Base-by-base conservation (phyloP, 805 yeast genomes). In the Barnettozyma siamensis region DNA sequence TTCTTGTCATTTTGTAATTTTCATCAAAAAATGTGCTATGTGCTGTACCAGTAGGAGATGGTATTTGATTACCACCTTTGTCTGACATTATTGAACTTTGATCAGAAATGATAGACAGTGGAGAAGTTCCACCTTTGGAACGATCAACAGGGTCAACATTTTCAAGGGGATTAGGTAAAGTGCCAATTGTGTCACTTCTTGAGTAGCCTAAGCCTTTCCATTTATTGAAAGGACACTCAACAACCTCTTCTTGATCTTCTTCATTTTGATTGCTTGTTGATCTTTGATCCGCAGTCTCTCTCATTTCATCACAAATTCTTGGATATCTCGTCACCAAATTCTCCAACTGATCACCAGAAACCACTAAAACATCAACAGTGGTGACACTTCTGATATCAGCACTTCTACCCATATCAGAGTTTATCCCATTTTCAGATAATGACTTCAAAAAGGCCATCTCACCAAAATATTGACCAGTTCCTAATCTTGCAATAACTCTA, bases 381-480 rank as follows among this genome's bases (percentile, higher is more conserved):
- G 78, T 65, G 11, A 80, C 73, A 0, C 88, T 69, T 44, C 88
- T 66, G 27, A 83, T 78, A 43, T 76, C 75, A 0, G 88, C 89
- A 33, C 80, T 72, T 48, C 89, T 61, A 7, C 62, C 51, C 40
- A 41, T 45, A 30, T 26, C 33, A 31, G 31, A 35, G 19, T 18
- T 18, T 12, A 27, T 19, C 13, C 43, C 40, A 4, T 44, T 35
- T 35, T 62, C 56, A 19, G 65, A 59, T 17, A 78, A 51, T 11
- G 69, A 68, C 4, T 76, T 64, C 32, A 83, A 59, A 50, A 83
- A 83, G 0, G 86, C 75, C 80, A 83, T 79, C 58, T 83, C 91
- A 18, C 93, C 93, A 62, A 83, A 82, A 59, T 80, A 82, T 27
- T 78, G 72, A 17, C 84, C 86, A 13, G 76, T 60, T 2, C 76